These are phyloP conservation scores for Chaetomium sp. DNA, from an alignment of 2,329 filamentous ascomycete genomes.

Conservation along the genomic window DNA sequence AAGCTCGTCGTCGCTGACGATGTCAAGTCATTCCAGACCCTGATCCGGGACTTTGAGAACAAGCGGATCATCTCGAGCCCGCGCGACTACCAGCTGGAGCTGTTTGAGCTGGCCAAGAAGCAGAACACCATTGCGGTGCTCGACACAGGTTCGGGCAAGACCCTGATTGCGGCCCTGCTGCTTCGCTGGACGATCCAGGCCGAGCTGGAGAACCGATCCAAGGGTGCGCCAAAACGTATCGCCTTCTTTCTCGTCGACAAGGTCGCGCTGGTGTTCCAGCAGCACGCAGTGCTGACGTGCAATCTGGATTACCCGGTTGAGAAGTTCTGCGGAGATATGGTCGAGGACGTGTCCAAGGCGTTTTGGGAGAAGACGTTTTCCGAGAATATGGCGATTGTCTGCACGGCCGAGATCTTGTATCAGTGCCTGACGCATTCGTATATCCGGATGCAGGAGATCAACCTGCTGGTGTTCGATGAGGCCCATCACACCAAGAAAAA, in stretches of 20 bases:
- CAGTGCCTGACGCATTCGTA: constrained; percentile 74
- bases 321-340: constrained; percentile 67
- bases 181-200: constrained; percentile 68
- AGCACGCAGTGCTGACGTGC: constrained; percentile 70
- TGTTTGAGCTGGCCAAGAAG: constrained; percentile 80
- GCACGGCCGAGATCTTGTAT: constrained; percentile 80
- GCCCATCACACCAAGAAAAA: constrained; percentile 94
- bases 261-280: constrained; percentile 84
- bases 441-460: constrained; percentile 74
- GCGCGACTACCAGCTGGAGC: constrained; percentile 83
- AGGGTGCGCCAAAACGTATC: constrained; percentile 55
- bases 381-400: constrained; percentile 78
- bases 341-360: constrained; percentile 33
- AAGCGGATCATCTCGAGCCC: constrained; percentile 65
- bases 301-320: constrained; percentile 74
- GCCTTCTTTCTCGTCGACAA: constrained; percentile 90
- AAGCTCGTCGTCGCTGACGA: constrained; percentile 24
- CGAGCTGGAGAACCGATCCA: constrained; percentile 64
- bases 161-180: constrained; percentile 85
- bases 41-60: constrained; percentile 33
- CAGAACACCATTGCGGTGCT: constrained; percentile 89
- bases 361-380: constrained; percentile 49
- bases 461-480: constrained; percentile 89
- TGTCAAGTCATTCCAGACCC: constrained; percentile 28
- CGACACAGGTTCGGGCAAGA: constrained; percentile 93